These are phyloP conservation scores for Blastobotrys robertii DNA, from an alignment of 805 yeast genomes.

Conservation along the genomic window DNA sequence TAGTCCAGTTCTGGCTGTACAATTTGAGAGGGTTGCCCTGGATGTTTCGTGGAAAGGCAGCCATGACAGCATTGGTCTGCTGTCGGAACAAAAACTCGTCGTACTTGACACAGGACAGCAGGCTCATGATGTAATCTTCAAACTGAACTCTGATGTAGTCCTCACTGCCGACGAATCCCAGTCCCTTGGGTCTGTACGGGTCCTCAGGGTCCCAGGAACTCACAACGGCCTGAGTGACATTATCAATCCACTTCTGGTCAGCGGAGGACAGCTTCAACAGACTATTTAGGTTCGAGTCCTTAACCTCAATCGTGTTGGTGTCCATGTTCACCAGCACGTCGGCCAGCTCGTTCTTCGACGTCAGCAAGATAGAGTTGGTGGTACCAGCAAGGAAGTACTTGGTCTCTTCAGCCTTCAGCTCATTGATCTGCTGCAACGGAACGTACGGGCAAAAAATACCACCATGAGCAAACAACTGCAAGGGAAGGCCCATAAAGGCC, in stretches of 20 bases:
- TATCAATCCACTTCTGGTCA: constrained; percentile 70
- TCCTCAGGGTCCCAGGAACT: constrained; percentile 35
- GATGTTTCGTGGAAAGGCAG: constrained; percentile 21
- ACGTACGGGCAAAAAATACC: constrained; percentile 88
- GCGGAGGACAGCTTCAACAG: constrained; percentile 40
- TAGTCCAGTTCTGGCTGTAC: constrained; percentile 39
- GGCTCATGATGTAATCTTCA: constrained; percentile 78
- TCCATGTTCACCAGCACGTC: constrained; percentile 72
- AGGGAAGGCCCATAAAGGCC: constrained; percentile 76
- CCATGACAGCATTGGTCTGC: constrained; percentile 21
- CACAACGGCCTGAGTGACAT: constrained; percentile 41
- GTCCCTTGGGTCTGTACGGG: constrained; percentile 32
- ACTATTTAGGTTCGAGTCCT: constrained; percentile 31
- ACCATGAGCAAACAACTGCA: constrained; percentile 75
- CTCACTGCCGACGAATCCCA: constrained; percentile 62
- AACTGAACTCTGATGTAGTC: constrained; percentile 81
- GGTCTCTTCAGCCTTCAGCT: constrained; percentile 47
- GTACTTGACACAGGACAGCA: constrained; percentile 64
- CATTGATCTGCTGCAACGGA: constrained; percentile 86
- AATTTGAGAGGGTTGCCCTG: constrained; percentile 31
- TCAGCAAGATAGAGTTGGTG: constrained; percentile 71
- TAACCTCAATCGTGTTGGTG: constrained; percentile 16
- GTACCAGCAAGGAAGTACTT: constrained; percentile 72
- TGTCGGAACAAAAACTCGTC: constrained; percentile 41
- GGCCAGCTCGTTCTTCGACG: constrained; percentile 49